Evolutionary conservation across 2,329 filamentous ascomycete species (phyloP).

Genomic region (Pestalotiopsis fici): DNA sequence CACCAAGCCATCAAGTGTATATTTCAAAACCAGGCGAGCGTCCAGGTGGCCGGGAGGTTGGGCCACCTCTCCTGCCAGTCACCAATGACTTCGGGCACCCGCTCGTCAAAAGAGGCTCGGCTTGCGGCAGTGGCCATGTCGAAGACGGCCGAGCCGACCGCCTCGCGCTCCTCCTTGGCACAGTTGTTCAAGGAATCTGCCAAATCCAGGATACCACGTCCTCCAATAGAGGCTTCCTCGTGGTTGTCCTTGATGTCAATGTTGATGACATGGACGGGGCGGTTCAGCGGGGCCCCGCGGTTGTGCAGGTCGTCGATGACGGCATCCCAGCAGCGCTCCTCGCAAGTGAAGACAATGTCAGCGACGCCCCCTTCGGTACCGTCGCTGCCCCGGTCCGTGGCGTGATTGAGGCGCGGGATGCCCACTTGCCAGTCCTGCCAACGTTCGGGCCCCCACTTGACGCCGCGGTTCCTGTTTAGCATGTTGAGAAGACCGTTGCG

Average conservation of each 20-base stretch:
- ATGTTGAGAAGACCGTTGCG: conserved; percentile 95
- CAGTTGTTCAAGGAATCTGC: conserved; percentile 82
- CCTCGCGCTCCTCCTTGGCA: conserved; percentile 74
- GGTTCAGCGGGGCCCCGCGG: conserved; percentile 82
- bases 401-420: conserved; percentile 75
- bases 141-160: conserved; percentile 65
- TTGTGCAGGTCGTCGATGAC: conserved; percentile 91
- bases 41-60: conserved; percentile 89
- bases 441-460: conserved; percentile 94
- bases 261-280: conserved; percentile 96
- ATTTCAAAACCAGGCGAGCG: conserved; percentile 84
- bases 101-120: conserved; percentile 83
- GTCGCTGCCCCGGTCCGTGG: conserved; percentile 72
- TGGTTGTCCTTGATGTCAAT: conserved; percentile 99
- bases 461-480: conserved; percentile 85
- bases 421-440: conserved; percentile 98
- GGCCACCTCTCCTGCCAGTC: conserved; percentile 97
- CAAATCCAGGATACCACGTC: conserved; percentile 87
- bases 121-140: conserved; percentile 68
- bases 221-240: conserved; percentile 90
- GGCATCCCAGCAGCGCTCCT: conserved; percentile 97
- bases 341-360: conserved; percentile 94
- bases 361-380: conserved; percentile 89
- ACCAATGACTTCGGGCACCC: conserved; percentile 87
- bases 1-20: not conserved